Evolutionary conservation across 768 basidiomycete genomes (phyloP), one percentile per base, ranked within the genome.

Genomic region (Amanita exitialis): DNA sequence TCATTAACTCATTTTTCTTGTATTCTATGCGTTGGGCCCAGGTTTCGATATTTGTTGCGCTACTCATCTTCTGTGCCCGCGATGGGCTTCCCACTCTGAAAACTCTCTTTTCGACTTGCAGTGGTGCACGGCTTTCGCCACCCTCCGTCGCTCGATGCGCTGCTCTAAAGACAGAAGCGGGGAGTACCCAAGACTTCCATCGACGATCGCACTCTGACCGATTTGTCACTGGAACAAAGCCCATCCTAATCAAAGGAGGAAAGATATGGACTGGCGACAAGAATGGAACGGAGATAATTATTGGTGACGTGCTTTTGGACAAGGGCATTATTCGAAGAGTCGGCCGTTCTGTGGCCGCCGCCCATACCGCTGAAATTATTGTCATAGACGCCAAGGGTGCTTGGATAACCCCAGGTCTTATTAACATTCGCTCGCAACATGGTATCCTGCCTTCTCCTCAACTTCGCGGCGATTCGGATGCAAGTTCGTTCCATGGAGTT

Each of bases 191-290:
- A 0, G 56, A 75, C 51, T 86, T 83, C 52, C 59, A 71, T 53
- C 46, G 61, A 12, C 76, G 86, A 5, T 62, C 64, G 4, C 61
- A 67, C 42, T 88, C 84, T 7, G 86, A 89, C 62, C 73, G 87
- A 3, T 87, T 78, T 57, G 80, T 71, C 7, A 68, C 67, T 2
- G 84, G 81, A 2, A 86, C 88, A 2, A 70, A 69, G 45, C 71
- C 87, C 1, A 71, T 78, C 4, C 69, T 86, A 44, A 75, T 93
- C 49, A 76, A 71, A 62, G 86, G 90, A 55, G 90, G 82, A 21
- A 87, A 72, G 25, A 76, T 95, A 55, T 94, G 91, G 91, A 93
- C 90, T 1, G 89, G 90, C 6, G 62, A 65, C 20, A 61, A 79
- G 23, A 79, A 85, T 38, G 90, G 90, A 0, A 78, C 79, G 1